Base-by-base conservation (phyloP, 805 yeast species). In the Saccharomycopsis oosterbeekiorum region DNA sequence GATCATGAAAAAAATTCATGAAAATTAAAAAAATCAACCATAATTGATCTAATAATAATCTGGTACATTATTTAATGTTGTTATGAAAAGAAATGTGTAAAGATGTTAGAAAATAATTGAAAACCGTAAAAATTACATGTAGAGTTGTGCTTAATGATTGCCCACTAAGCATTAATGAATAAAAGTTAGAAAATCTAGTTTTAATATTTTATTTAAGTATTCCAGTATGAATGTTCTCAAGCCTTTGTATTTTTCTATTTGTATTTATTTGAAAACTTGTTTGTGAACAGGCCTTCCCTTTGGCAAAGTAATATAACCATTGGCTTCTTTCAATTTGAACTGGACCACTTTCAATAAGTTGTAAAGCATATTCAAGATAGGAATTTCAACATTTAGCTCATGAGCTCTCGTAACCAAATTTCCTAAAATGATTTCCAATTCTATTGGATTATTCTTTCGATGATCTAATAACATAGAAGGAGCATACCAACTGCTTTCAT, bases 381-480 rank as follows among this genome's bases (percentile, higher is more conserved):
- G 96, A 0, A 90, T 78, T 11, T 37, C 67, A n/a, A 82, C 76
- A 0, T 74, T 71, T 60, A 72, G 65, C 64, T 77, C 77, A 53
- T 74, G 71, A 9, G 86, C 88, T 43, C 79, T 75, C 15, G 70
- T 70, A 57, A 86, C 67, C 0, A 86, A 77, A 67, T 85, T 88
- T 4, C 93, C 92, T 57, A 87, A 73, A 63, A 89, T 85, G 24
- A 81, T 86, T 67, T 88, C 91, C 37, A 84, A 71, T 71, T 89
- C 96, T 66, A 88, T 79, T 56, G 84, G 83, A 68, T 86, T 84
- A 37, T 84, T 82, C 65, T 85, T 84, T 58, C 80, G 73, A 24
- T 79, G 78, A 68, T 87, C 93, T 12, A 85, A 85, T 63, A 80
- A 73, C 93, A 87, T 87, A 4, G 91, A 85, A 2, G 92, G 93